Base-by-base conservation (phyloP, 768 basidiomycete species). In the Cystobasidium ongulense region DNA sequence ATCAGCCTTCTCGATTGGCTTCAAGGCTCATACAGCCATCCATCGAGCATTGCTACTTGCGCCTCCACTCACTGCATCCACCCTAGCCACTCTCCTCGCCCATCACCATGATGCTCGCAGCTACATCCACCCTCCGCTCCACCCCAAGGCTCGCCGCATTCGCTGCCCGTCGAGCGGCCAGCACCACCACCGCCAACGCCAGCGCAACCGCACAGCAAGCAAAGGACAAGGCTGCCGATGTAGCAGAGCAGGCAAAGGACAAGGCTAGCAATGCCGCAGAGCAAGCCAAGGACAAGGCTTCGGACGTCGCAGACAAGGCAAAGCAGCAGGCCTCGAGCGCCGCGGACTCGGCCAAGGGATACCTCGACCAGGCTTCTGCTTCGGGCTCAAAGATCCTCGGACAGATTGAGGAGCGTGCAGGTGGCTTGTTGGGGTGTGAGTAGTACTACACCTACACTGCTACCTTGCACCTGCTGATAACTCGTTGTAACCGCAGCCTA, bases 181-280 rank as follows among this genome's bases (percentile, higher is more conserved):
- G 31, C 4, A 8, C 46, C 10, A 50, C 10, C n/a, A n/a, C 46
- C 4, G 3, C 7, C 21, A 8, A 3, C 18, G 46, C 46, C 15
- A n/a, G 46, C 31, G n/a, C 66, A 36, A 23, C 50, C 35, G 54
- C 31, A 11, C 31, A 57, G 25, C 41, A 54, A n/a, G 64, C 63
- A 29, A 66, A 74, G 29, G 67, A 76, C 23, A 79, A 82, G 11
- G 67, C 57, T 35, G 57, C 57, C 11, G 27, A 59, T 11, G 11
- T 27, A 11, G 57, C 85, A 36, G 84, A 86, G 76, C 81, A 83
- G 5, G 81, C 87, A 1, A 86, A 87, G 80, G 87, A 89, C 83
- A 89, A 88, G 80, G 87, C 88, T 5, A 87, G 89, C 81, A 87
- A 90, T 66, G 84, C 85, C 50, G 85, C 86, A 1, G 84, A 84